Percentiles rank a stretch among this genome's conserved stretches.
Evolutionary conservation across 805 yeast genomes (phyloP).

Genomic region (Clavispora carvajalis): DNA sequence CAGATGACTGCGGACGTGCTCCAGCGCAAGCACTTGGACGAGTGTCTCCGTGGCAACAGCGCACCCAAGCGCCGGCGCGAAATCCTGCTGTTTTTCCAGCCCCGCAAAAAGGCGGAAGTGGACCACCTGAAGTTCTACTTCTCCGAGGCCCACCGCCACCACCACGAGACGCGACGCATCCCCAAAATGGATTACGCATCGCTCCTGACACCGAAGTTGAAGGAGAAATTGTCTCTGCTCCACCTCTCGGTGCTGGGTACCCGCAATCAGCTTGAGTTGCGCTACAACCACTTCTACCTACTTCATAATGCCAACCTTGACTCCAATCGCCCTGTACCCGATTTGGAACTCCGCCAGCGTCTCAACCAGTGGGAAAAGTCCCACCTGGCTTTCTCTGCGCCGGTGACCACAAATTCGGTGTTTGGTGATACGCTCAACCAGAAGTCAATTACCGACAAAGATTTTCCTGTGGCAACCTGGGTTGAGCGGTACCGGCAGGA

Average conservation of each 20-base stretch:
- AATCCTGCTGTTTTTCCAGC: conserved; percentile 30
- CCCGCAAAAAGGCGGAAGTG: conserved; percentile 7
- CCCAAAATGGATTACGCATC: conserved; percentile 64
- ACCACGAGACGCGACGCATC: conserved; percentile 35
- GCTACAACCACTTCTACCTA: conserved; percentile 74
- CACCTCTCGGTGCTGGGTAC: conserved; percentile 61
- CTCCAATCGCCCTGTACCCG: conserved; percentile 57
- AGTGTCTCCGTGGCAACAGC: conserved; percentile 41
- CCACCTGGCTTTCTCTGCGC: conserved; percentile 26
- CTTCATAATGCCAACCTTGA: conserved; percentile 81
- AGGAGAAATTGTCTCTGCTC: conserved; percentile 49
- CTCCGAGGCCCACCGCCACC: conserved; percentile 22
- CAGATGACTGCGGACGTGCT: conserved; percentile 50
- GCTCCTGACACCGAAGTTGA: conserved; percentile 53
- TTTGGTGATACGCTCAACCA: conserved; percentile 20
- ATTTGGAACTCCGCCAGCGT: conserved; percentile 48
- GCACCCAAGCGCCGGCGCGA: conserved; percentile 9
- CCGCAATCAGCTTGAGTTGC: conserved; percentile 53
- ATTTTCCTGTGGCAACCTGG: conserved; percentile 45
- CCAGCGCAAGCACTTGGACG: conserved; percentile 58
- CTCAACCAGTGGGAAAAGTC: conserved; percentile 63
- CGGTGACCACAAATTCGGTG: conserved; percentile 10
- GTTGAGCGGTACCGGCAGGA: conserved; percentile 32
- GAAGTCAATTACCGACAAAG: conserved; percentile 39
- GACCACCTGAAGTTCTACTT: conserved; percentile 28